These are phyloP conservation scores for Didymella glomerata DNA, from an alignment of 2,329 filamentous ascomycete genomes.

Conservation along the genomic window DNA sequence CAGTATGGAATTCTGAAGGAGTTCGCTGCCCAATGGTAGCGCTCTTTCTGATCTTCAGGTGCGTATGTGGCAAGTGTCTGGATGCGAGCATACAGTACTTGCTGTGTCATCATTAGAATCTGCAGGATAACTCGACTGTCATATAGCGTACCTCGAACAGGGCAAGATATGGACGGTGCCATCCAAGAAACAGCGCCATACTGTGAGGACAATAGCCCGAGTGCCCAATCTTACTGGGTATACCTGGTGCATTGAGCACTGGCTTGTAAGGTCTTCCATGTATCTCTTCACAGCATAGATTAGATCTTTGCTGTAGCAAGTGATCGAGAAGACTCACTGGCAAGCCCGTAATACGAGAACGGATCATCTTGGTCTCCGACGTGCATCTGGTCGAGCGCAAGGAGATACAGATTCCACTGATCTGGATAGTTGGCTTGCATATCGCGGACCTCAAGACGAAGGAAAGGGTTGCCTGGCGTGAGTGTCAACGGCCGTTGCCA, in stretches of 20 bases:
- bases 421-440: slow-evolving; percentile 66
- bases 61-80: slow-evolving; percentile 30
- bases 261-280: slow-evolving; percentile 49
- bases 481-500: slow-evolving; percentile 6
- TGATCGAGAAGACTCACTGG: slow-evolving; percentile 62
- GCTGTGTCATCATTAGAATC: slow-evolving; percentile 25
- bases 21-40: slow-evolving; percentile 38
- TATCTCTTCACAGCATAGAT: slow-evolving; percentile 33
- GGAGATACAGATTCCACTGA: slow-evolving; percentile 78
- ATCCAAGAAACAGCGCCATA: slow-evolving; percentile 80
- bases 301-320: too few species aligned
- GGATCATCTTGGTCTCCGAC: slow-evolving; percentile 67
- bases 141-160: slow-evolving; percentile 62
- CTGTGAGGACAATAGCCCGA: slow-evolving; percentile 79
- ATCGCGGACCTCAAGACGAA: slow-evolving; percentile 73
- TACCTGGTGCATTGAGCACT: slow-evolving; percentile 42
- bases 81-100: slow-evolving; percentile 42
- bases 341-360: slow-evolving; percentile 79
- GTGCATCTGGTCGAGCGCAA: slow-evolving; percentile 76
- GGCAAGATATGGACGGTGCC: slow-evolving; percentile 83
- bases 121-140: neutral
- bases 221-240: slow-evolving; percentile 43
- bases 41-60: slow-evolving; percentile 26
- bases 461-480: slow-evolving; percentile 35
- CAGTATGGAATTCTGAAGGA: slow-evolving; percentile 48